Conservation (phyloP, 257 asterid species). For the Solanum chaucha region DNA sequence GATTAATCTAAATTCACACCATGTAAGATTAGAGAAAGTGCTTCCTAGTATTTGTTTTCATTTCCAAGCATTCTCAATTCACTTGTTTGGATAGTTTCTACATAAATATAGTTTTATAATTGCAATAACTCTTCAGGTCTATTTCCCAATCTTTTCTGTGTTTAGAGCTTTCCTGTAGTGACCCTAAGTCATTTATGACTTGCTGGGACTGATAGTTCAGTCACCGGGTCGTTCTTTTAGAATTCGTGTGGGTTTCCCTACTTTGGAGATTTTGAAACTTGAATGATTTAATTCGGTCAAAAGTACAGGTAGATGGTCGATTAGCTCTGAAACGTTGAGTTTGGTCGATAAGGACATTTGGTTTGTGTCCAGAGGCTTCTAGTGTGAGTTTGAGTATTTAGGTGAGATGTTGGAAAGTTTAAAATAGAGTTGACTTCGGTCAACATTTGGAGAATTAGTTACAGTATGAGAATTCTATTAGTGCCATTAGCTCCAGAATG, state of each 20-base stretch:
- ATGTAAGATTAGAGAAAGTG: neutral
- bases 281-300: neutral
- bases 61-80: neutral
- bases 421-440: neutral
- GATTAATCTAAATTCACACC: neutral
- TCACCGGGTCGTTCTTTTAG: neutral
- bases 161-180: neutral
- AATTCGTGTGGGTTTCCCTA: neutral
- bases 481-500: neutral
- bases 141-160: neutral
- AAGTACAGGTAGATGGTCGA: neutral
- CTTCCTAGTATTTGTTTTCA: neutral
- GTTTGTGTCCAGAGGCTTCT: neutral
- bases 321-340: neutral
- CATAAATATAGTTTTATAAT: neutral
- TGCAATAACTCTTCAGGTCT: neutral
- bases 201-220: neutral
- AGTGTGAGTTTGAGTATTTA: neutral
- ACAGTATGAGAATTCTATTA: too few relatives aligned
- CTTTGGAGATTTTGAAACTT: neutral
- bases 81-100: neutral
- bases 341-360: neutral
- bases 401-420: neutral
- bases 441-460: neutral
- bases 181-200: neutral